Evolutionary conservation across 805 yeast species (phyloP), one percentile per base, ranked within the genome.

Genomic region (Candida stauntonica): DNA sequence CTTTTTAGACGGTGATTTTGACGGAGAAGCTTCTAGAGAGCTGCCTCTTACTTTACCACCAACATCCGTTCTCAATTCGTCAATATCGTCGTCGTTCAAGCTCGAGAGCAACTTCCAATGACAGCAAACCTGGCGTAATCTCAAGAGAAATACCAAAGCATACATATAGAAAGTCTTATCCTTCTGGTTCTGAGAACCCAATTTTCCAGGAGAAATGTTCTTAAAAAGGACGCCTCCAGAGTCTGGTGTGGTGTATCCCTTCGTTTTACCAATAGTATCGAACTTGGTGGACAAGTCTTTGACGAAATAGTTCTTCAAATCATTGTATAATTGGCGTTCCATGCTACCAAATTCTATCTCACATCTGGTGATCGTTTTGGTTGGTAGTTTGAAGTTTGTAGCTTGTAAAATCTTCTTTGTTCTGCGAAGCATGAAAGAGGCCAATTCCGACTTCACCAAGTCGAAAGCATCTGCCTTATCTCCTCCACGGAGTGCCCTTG

Each of bases 341-440:
- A 38, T 31, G 5, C 35, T 35, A 16, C 51, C 33, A 31, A 66
- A 61, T 5, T 48, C 35, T 12, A 66, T 37, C 5, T 37, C 37
- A 26, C 42, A 31, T 18, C 34, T 42, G n/a, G 43, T 41, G 0
- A 52, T 39, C 7, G 44, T 41, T 39, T 52, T 52, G 23, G 44
- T 30, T 5, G 57, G 57, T 14, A 52, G 33, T 26, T 38, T 39
- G 42, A 52, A 50, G 28, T 29, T 44, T 4, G 56, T 45, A 4
- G 36, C 35, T 11, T 45, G 38, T 2, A 73, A 45, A 3, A 69
- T 60, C 2, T 48, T 55, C 46, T 73, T 73, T 7, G 73, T 67
- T 29, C 79, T 60, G 31, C 77, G 57, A 24, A 73, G 47, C 73
- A 73, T 66, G n/a, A 70, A 36, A 4, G 42, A 47, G 5, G 50